Percentiles rank a stretch among this genome's conserved stretches.
These are phyloP conservation scores for Loxodes magnus DNA, from an alignment of 73 alveolate genomes.

Conservation along the genomic window DNA sequence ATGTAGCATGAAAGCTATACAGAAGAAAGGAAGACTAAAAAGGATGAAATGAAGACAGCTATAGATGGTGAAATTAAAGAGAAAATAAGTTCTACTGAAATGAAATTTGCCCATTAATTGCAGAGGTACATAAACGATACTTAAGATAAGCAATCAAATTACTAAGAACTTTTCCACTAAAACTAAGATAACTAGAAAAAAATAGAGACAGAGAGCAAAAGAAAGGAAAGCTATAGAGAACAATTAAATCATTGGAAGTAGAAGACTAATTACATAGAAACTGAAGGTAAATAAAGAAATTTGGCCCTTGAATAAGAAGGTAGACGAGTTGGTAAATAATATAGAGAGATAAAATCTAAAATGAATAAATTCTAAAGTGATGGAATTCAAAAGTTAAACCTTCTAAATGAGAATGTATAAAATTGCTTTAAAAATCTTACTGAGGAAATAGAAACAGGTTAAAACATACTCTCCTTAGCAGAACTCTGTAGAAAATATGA, in stretches of 20 bases:
- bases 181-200: constrained; percentile 49
- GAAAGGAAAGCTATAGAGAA: constrained; percentile 60
- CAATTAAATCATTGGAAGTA: constrained; percentile 63
- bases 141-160: constrained; percentile 72
- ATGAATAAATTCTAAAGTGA: constrained; percentile 89
- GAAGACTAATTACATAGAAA: constrained; percentile 73
- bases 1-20: constrained; percentile 71
- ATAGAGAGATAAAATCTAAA: constrained; percentile 80
- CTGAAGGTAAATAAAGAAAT: constrained; percentile 91
- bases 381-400: constrained; percentile 80
- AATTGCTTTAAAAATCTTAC: constrained; percentile 81
- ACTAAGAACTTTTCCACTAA: constrained; percentile 78
- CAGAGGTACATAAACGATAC: no score
- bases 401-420: constrained; percentile 79
- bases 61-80: constrained; percentile 60
- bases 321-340: constrained; percentile 76
- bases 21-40: constrained; percentile 65
- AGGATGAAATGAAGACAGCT: constrained; percentile 54
- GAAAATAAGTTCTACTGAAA: constrained; percentile 51
- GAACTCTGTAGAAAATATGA: constrained; percentile 93
- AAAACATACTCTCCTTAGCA: constrained; percentile 86
- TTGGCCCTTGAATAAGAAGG: constrained; percentile 75
- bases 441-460: constrained; percentile 79
- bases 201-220: constrained; percentile 57
- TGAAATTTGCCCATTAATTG: constrained; percentile 54